These are phyloP conservation scores for Lachnellula arida DNA, from an alignment of 2,329 filamentous ascomycete species.

Conservation along the genomic window DNA sequence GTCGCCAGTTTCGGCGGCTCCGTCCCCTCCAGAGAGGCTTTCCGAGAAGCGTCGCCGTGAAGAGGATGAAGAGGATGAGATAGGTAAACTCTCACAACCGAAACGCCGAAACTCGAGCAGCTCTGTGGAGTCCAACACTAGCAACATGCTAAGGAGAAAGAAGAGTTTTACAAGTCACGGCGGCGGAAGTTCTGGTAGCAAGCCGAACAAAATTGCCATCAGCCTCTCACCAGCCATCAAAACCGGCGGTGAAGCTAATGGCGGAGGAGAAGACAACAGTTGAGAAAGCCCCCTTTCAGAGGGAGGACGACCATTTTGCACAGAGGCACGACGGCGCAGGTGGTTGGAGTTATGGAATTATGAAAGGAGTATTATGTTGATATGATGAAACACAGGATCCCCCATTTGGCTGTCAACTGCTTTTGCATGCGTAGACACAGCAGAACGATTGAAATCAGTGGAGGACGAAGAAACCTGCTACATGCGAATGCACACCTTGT, in stretches of 20 bases:
- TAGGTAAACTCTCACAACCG: slow-evolving; percentile 70
- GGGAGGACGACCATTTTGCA: slow-evolving; percentile 3
- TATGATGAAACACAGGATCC: slow-evolving; percentile 15
- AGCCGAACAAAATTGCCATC: slow-evolving; percentile 53
- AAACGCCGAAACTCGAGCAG: slow-evolving; percentile 56
- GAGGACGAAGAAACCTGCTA: slow-evolving; percentile 14
- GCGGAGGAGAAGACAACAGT: slow-evolving; percentile 21
- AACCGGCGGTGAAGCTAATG: slow-evolving; percentile 26
- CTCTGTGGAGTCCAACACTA: slow-evolving; percentile 25
- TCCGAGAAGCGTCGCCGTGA: slow-evolving; percentile 88
- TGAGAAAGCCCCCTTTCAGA: slow-evolving; percentile 15
- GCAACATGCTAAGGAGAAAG: slow-evolving; percentile 37
- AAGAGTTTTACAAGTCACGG: slow-evolving; percentile 42
- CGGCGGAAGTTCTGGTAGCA: slow-evolving; percentile 33
- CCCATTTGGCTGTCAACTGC: slow-evolving; percentile 11
- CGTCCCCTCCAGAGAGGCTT: slow-evolving; percentile 65
- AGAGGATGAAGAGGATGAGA: slow-evolving; percentile 87
- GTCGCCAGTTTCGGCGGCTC: slow-evolving; percentile 28
- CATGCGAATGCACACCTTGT: slow-evolving; percentile 17
- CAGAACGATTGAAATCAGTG: slow-evolving; percentile 13
- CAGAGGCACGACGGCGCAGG: slow-evolving; percentile 11
- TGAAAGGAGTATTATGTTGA: slow-evolving; percentile 20
- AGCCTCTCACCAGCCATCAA: slow-evolving; percentile 45
- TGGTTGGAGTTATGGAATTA: slow-evolving; percentile 29
- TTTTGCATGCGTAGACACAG: slow-evolving; percentile 6